phyloP scores from a whole-genome alignment of 495 filamentous ascomycete species.

The Elaphomyces granulatus region DNA sequence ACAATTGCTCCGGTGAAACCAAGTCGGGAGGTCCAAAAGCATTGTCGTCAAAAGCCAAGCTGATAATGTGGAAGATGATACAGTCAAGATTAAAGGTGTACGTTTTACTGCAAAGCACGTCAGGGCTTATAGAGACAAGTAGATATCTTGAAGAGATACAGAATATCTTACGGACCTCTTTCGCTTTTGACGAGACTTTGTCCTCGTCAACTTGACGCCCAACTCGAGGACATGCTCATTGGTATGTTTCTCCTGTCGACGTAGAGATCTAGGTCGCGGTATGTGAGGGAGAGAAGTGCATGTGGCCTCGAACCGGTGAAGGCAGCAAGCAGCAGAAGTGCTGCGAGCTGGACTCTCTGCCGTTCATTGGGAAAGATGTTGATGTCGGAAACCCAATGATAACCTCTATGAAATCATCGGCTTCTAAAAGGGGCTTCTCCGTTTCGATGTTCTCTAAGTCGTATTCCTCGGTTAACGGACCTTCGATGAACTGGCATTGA shows the following conservation, averaged over 20 bases:
- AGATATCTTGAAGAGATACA: not conserved
- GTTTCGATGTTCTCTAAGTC: not conserved
- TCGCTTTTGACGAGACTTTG: conserved; percentile 1
- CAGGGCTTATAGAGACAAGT: no score
- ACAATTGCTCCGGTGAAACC: conserved; percentile 2
- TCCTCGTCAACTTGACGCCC: conserved; percentile 1
- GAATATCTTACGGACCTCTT: conserved; percentile 1
- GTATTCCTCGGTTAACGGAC: conserved; percentile 2
- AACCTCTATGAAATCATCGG: conserved; percentile 3
- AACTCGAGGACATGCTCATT: not conserved
- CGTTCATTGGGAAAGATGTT: conserved; percentile 5
- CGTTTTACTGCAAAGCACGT: conserved; percentile 1
- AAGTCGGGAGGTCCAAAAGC: conserved; percentile 5
- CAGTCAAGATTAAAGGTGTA: conserved; percentile 3
- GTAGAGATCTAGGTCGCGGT: conserved; percentile 3
- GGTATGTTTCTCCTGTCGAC: conserved; percentile 2
- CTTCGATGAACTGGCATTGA: conserved; percentile 4
- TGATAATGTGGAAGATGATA: conserved; percentile 9
- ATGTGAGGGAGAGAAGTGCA: conserved; percentile 21
- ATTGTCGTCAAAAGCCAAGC: conserved; percentile 8
- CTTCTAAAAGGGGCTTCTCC: conserved; percentile 3
- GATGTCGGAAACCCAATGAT: conserved; percentile 3
- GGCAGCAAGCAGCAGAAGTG: conserved; percentile 14
- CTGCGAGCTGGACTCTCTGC: conserved; percentile 4
- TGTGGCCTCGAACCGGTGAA: conserved; percentile 19